phyloP scores from a whole-genome alignment of 164 flowering plant genomes.

The Piper betle region DNA sequence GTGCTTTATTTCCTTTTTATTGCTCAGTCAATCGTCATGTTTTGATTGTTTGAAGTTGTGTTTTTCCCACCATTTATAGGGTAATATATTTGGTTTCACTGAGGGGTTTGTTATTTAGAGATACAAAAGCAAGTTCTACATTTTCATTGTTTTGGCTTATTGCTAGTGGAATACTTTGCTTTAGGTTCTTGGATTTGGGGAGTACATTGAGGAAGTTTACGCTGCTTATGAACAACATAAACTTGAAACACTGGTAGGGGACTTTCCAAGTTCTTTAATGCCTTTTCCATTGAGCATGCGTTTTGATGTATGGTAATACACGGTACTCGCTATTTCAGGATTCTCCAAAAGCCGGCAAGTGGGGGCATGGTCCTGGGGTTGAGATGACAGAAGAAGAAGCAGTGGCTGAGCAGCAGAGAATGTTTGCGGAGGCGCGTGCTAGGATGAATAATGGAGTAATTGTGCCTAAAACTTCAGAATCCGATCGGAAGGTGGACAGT shows the following conservation, averaged over 20 bases:
- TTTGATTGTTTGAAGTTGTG: too few species aligned
- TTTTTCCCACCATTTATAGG: too few species aligned
- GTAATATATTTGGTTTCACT: too few species aligned
- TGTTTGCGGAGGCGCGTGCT: slow-evolving; percentile 99
- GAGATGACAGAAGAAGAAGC: slow-evolving; percentile 99
- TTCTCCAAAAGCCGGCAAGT: slow-evolving; percentile 56
- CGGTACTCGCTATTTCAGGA: slow-evolving; percentile 27
- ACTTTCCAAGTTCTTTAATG: not conserved
- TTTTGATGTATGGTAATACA: not conserved
- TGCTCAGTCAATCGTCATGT: too few species aligned
- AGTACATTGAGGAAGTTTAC: slow-evolving; percentile 90
- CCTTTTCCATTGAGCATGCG: not conserved
- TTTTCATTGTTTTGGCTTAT: not conserved
- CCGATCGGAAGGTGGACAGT: slow-evolving; percentile 41
- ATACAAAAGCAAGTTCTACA: too few species aligned
- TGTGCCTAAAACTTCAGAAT: slow-evolving; percentile 44
- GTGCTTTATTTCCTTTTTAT: too few species aligned
- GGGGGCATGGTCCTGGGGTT: slow-evolving; percentile 33
- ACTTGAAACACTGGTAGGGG: slow-evolving; percentile 68
- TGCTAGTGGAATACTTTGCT: not conserved
- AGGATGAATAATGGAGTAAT: slow-evolving; percentile 76
- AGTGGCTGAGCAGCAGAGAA: slow-evolving; percentile 89
- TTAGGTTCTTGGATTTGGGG: slow-evolving; percentile 96
- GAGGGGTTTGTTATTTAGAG: too few species aligned
- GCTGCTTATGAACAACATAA: slow-evolving; percentile 95